Evolutionary conservation across 768 basidiomycete species (phyloP), one percentile per base, ranked within the genome.

Genomic region (Amanita exitialis): DNA sequence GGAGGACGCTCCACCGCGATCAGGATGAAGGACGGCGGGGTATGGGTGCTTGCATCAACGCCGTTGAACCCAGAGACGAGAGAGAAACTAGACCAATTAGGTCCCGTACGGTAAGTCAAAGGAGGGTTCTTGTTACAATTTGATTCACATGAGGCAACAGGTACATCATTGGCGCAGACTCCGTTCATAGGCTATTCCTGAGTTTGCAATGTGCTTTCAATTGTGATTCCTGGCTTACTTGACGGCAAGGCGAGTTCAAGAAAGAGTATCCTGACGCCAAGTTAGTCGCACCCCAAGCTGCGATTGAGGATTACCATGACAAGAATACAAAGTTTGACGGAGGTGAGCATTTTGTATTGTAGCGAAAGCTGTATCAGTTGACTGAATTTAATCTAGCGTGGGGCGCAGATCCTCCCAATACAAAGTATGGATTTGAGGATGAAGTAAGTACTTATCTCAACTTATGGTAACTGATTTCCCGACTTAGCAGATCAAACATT

Each of bases 1-100:
- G 92, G 92, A 1, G 90, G 90, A 16, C 72, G 92, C 41, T 83
- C 88, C 6, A 94, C 90, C 0, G 92, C 90, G 0, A 71, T 94
- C 58, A 79, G 74, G 64, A 71, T 93, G 20, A 65, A 66, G 35
- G 74, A 76, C 45, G 81, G 83, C 34, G 81, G 77, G 10, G 80
- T 93, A 23, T 93, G 88, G 80, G 72, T 92, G 10, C 69, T 90
- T n/a, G 90, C 87, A 0, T 90, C 88, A 1, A 84, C 84, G 6
- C 84, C 86, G 0, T 67, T 89, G 48, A 76, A 78, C 34, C 67
- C 69, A 2, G 79, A 79, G 23, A 90, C 88, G 2, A 83, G 82
- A 60, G 53, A 64, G 3, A 81, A 76, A 41, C 64, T 90, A 7
- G 71, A 78, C 42, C 69, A 73, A 21, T 66, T 92, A 1, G 88